These are phyloP conservation scores for Boletus reticulatus DNA, from an alignment of 768 basidiomycete genomes.

Conservation along the genomic window DNA sequence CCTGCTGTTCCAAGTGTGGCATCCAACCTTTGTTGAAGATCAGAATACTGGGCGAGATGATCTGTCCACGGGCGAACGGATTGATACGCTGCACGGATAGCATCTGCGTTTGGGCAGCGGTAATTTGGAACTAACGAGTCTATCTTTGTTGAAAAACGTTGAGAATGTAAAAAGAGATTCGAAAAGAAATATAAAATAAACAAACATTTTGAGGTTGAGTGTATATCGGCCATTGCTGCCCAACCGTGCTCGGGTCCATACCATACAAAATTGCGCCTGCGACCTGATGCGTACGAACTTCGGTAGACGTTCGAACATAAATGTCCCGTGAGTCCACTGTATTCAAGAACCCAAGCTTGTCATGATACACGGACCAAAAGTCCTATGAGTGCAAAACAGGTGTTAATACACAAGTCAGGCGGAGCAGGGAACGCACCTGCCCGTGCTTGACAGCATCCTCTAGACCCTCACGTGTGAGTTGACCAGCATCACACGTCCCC, in stretches of 20 bases:
- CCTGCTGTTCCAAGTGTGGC: slow-evolving; percentile 40
- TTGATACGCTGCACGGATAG: slow-evolving; percentile 40
- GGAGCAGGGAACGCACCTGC: slow-evolving; percentile 19
- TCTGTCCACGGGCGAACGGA: slow-evolving; percentile 46
- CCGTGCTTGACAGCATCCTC: slow-evolving; percentile 44
- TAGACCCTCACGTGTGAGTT: slow-evolving; percentile 44
- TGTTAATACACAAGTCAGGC: background rate
- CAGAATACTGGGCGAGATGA: slow-evolving; percentile 37
- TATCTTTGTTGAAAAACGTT: slow-evolving; percentile 31
- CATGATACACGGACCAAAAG: slow-evolving; percentile 44
- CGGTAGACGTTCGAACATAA: slow-evolving; percentile 43
- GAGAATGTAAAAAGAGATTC: background rate
- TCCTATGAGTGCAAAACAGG: slow-evolving; percentile 31
- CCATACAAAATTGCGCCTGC: slow-evolving; percentile 44
- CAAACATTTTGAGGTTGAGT: slow-evolving; percentile 43
- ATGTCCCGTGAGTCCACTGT: slow-evolving; percentile 36
- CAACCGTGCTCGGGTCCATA: slow-evolving; percentile 38
- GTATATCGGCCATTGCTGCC: slow-evolving; percentile 36
- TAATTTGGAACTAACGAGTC: slow-evolving; percentile 48
- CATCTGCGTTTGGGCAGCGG: slow-evolving; percentile 39
- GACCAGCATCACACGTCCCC: slow-evolving; percentile 48
- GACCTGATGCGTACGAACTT: slow-evolving; percentile 47
- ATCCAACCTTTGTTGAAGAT: slow-evolving; percentile 38
- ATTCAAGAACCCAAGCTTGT: slow-evolving; percentile 36
- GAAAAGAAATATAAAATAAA: background rate